Percentiles rank a stretch among this genome's conserved stretches.
Conservation (phyloP, 2,329 filamentous ascomycete species). For the Aureobasidium lini region DNA sequence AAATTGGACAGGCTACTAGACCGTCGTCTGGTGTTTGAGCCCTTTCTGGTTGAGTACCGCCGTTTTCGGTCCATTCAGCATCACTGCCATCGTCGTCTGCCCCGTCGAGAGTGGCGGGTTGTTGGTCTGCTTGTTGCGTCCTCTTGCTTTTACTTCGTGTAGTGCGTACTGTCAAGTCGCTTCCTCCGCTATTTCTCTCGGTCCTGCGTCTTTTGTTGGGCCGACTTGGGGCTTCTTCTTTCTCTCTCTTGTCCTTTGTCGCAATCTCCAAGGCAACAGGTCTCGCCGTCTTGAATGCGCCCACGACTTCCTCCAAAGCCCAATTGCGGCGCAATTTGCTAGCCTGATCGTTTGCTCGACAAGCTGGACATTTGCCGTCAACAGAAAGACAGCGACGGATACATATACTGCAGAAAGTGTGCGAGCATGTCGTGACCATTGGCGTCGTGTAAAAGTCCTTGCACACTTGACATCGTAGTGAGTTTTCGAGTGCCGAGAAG, state of each 20-base stretch:
- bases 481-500: constrained; percentile 67
- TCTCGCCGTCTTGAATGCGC: constrained; percentile 64
- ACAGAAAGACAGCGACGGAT: constrained; percentile 77
- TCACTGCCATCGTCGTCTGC: constrained; percentile 33
- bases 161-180: constrained; percentile 26
- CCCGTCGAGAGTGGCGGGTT: constrained; percentile 30
- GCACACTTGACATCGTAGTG: constrained; percentile 91
- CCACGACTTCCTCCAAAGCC: constrained; percentile 76
- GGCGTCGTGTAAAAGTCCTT: constrained; percentile 95
- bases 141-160: constrained; percentile 27
- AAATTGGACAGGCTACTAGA: constrained; percentile 80
- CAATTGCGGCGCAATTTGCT: constrained; percentile 78
- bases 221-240: constrained; percentile 13
- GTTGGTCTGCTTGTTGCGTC: constrained; percentile 18
- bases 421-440: constrained; percentile 88
- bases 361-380: constrained; percentile 83
- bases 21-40: constrained; percentile 53
- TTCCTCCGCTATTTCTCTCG: constrained; percentile 19
- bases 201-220: constrained; percentile 44
- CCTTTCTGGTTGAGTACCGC: background rate
- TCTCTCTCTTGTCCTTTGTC: constrained; percentile 31
- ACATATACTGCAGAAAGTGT: constrained; percentile 95
- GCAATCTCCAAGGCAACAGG: constrained; percentile 58
- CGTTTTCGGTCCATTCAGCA: constrained; percentile 24
- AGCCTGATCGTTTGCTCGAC: constrained; percentile 71